Percentiles rank a stretch among this genome's conserved stretches.
phyloP scores from a whole-genome alignment of 768 basidiomycete genomes.

The Mrakia gelida region DNA sequence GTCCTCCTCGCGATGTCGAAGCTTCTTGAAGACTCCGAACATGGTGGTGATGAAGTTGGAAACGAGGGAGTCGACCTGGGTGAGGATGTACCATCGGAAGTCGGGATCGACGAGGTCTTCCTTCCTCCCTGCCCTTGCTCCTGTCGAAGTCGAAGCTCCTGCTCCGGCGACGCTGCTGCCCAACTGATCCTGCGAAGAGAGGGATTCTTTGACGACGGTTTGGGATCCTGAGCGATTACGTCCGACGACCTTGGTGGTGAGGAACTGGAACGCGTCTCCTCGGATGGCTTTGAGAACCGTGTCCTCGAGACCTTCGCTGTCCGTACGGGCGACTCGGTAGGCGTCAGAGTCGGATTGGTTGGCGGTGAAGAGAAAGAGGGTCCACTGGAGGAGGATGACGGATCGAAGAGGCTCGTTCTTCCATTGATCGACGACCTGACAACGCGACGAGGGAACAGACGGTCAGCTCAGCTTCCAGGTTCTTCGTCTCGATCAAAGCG shows the following conservation, averaged over 20 bases:
- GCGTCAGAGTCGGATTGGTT: conserved; percentile 64
- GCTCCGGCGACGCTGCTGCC: neutral
- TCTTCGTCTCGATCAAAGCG: neutral
- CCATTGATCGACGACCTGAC: conserved; percentile 49
- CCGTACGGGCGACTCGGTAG: conserved; percentile 60
- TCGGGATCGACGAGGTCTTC: conserved; percentile 41
- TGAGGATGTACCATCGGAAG: conserved; percentile 58
- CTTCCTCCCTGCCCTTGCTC: neutral
- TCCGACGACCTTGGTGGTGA: conserved; percentile 59
- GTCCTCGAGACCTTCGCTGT: conserved; percentile 68
- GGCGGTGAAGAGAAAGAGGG: conserved; percentile 72
- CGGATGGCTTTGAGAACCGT: conserved; percentile 80
- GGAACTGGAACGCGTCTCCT: conserved; percentile 71
- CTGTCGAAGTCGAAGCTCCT: neutral
- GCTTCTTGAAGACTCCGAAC: conserved; percentile 45
- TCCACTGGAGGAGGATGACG: conserved; percentile 76
- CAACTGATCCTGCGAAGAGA: conserved; percentile 31
- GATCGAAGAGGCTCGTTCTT: conserved; percentile 67
- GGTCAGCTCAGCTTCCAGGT: conserved; percentile 21
- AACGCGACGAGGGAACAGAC: conserved; percentile 46
- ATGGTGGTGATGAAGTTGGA: conserved; percentile 51
- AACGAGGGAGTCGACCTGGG: conserved; percentile 65
- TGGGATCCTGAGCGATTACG: conserved; percentile 46
- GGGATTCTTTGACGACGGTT: neutral
- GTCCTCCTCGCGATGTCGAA: conserved; percentile 88